These are phyloP conservation scores for Eutypa lata DNA, from an alignment of 2,329 filamentous ascomycete genomes.

Conservation along the genomic window DNA sequence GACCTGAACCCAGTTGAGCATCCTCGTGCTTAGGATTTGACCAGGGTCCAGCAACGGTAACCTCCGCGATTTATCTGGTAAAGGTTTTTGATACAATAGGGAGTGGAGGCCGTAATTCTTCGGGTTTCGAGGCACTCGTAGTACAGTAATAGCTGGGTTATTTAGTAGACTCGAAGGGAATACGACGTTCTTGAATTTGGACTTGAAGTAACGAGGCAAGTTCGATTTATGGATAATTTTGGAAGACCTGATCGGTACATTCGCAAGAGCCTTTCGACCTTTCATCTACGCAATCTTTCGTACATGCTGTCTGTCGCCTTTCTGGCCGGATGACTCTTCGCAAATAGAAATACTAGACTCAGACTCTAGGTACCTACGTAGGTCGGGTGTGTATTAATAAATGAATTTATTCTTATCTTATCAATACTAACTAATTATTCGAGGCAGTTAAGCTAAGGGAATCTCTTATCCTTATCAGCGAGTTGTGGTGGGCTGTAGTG, in stretches of 20 bases:
- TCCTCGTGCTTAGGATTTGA: too few relatives aligned
- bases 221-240: not conserved
- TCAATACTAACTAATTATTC: too few relatives aligned
- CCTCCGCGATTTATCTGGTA: not conserved
- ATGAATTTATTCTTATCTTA: too few relatives aligned
- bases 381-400: too few relatives aligned
- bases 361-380: too few relatives aligned
- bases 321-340: too few relatives aligned
- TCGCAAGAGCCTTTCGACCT: constrained; percentile 2
- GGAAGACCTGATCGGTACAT: constrained; percentile 1
- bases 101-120: constrained; percentile 5
- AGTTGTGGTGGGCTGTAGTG: too few relatives aligned
- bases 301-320: not conserved
- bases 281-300: constrained; percentile 3
- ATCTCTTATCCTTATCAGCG: too few relatives aligned
- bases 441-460: too few relatives aligned
- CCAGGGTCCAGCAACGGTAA: not conserved
- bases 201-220: too few relatives aligned
- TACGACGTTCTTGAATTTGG: constrained; percentile 6
- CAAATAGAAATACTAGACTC: too few relatives aligned
- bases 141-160: constrained; percentile 2
- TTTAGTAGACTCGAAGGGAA: constrained; percentile 13
- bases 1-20: constrained; percentile 74
- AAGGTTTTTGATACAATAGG: constrained; percentile 2
- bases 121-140: constrained; percentile 4